Evolutionary conservation across 257 asterid species (phyloP), one percentile per base, ranked within the genome.

Genomic region (Nyctanthes arbortristis): DNA sequence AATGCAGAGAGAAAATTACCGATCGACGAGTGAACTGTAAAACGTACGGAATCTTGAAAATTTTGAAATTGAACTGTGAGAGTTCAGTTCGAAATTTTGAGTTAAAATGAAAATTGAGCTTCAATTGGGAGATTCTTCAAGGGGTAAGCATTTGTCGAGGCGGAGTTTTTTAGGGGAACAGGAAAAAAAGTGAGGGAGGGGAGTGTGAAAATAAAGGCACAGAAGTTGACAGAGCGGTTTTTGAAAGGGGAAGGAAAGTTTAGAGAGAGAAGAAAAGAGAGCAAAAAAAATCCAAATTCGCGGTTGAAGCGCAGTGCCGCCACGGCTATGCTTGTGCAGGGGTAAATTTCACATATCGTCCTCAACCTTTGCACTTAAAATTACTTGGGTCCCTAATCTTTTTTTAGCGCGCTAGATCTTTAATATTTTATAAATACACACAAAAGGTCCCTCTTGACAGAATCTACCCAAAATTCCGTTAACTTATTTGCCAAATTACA

Each of bases 1-100:
- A 72, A 14, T 58, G 69, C 5, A 55, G 10, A 30, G 29, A 33
- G 45, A 33, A 73, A n/a, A 45, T 18, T 71, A 80, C 82, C 82
- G 72, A 77, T 70, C 76, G 72, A 78, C 31, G 35, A 67, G 57
- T 27, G 58, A 68, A 37, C 45, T 45, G 67, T 4, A 45, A 54
- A 65, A 80, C 59, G 69, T 18, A 13, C 29, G 75, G 32, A 80
- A 77, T 65, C 57, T 67, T 47, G 69, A 54, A 24, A 34, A 22
- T 52, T 52, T 16, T 12, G 45, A n/a, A 68, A 31, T 27, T n/a
- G 29, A 71, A 57, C 9, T 29, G 58, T 24, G 7, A 24, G 61
- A 47, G 25, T 57, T 35, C 31, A 66, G 27, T 70, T 25, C n/a
- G 16, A 77, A 20, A 28, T 31, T 34, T 25, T 33, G 35, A 69